Conservation (phyloP, 371 early-diverging fungal genomes). For the Mortierella sp. region DNA sequence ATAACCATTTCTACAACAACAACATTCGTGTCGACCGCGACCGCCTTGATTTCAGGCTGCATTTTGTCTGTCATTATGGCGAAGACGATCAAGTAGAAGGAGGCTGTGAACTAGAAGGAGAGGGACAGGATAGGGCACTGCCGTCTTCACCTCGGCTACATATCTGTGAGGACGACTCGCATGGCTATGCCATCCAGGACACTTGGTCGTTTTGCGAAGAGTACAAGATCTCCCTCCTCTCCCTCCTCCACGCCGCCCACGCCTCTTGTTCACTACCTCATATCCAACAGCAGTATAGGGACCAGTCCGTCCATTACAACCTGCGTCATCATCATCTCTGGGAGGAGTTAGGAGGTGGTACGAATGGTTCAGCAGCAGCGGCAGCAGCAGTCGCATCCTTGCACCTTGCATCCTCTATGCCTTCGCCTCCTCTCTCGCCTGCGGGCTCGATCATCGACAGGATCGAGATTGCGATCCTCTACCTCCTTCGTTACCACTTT, state of each 20-base stretch:
- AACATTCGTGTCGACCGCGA: not conserved
- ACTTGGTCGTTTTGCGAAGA: conserved; percentile 20
- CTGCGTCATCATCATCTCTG: not conserved
- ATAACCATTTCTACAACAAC: conserved; percentile 5
- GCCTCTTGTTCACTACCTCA: not conserved
- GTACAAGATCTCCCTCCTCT: conserved; percentile 33
- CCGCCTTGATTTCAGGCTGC: conserved; percentile 19
- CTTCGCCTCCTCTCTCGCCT: not conserved
- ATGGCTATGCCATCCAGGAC: conserved; percentile 28
- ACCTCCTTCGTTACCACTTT: conserved; percentile 21
- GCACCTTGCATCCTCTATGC: not conserved
- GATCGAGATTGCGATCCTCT: conserved; percentile 23
- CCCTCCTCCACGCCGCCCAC: conserved; percentile 27
- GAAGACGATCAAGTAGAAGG: not conserved
- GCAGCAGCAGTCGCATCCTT: conserved; percentile 2
- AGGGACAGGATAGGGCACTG: not conserved
- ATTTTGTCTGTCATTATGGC: conserved; percentile 40
- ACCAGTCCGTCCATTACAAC: not conserved
- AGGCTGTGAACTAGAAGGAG: not conserved
- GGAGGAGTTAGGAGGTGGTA: not conserved
- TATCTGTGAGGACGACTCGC: conserved; percentile 18
- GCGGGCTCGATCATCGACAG: conserved; percentile 9
- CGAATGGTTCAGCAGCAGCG: not conserved
- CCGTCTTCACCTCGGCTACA: conserved; percentile 20
- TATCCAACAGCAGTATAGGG: not conserved